phyloP scores from a whole-genome alignment of 208 protist genomes.

The Leishmania braziliensis region DNA sequence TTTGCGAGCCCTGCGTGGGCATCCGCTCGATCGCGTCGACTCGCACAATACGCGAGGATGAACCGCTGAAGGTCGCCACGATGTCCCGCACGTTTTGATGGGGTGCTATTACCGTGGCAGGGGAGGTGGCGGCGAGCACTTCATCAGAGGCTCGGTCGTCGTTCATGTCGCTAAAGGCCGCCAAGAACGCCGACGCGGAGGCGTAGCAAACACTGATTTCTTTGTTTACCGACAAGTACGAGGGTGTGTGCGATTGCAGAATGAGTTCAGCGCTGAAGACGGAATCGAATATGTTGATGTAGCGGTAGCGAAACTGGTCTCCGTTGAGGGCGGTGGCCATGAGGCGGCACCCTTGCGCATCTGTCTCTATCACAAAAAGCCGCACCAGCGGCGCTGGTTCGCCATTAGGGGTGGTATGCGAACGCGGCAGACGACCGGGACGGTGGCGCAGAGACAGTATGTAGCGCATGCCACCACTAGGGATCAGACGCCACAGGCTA shows the following conservation, averaged over 20 bases:
- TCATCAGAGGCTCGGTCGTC: conserved; percentile 51
- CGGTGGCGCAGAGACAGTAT: conserved; percentile 49
- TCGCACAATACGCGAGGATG: conserved; percentile 56
- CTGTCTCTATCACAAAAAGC: conserved; percentile 72
- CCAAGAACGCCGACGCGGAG: conserved; percentile 45
- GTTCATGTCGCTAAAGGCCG: conserved; percentile 40
- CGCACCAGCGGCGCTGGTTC: conserved; percentile 41
- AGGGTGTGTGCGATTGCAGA: conserved; percentile 56
- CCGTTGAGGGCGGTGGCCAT: conserved; percentile 71
- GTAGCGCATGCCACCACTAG: conserved; percentile 46
- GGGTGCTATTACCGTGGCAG: conserved; percentile 61
- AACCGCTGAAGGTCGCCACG: conserved; percentile 58
- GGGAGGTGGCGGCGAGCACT: conserved; percentile 59
- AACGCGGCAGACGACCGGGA: conserved; percentile 27
- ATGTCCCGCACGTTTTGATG: conserved; percentile 72
- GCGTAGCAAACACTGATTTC: conserved; percentile 79
- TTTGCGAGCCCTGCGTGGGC: conserved; percentile 27
- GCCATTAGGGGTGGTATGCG: conserved; percentile 5
- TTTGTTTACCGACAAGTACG: conserved; percentile 42
- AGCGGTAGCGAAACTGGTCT: conserved; percentile 86
- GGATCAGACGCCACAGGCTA: conserved; percentile 61
- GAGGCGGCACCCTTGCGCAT: conserved; percentile 73
- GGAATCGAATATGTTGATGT: conserved; percentile 45
- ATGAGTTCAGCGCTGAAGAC: conserved; percentile 47
- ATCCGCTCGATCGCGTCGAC: conserved; percentile 81